Evolutionary conservation across 345 rosid species (phyloP), one percentile per base, ranked within the genome.

Genomic region (Psidium friedrichsthalianum): DNA sequence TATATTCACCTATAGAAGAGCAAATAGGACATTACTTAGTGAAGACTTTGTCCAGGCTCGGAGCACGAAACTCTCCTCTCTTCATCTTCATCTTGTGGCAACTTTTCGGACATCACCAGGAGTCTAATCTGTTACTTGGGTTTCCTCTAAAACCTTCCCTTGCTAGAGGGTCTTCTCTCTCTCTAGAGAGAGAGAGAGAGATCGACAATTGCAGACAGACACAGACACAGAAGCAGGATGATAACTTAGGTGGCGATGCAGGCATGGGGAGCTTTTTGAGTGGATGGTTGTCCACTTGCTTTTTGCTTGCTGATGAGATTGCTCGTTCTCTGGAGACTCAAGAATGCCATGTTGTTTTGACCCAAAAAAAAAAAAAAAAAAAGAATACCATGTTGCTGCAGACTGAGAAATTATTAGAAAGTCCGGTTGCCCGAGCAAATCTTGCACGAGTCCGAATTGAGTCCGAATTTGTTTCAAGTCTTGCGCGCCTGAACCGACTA

Each of bases 251-350:
- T 82, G 85, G 85, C 53, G 12, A 21, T 12, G 5, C n/a, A 44
- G 21, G 49, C 47, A 11, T 82, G 87, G 87, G 61, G 16, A 25
- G 44, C 74, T 52, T 14, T 86, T 14, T 86, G 8, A 64, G 51
- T 18, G 69, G 20, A 14, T 82, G 87, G 82, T 51, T 86, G 61
- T 82, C 87, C 27, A 10, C 82, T 22, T 86, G 85, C 84, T 54
- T 61, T 52, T 32, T 52, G n/a, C 12, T 36, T 36, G 87, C 87
- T 8, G 82, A 61, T 86, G 82, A 82, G 20, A 82, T 82, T 64
- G 87, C 69, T 61, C 82, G 51, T 18, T 59, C 82, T 58, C n/a
- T 86, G 21, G 82, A 59, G 27, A 29, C 6, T 6, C 64, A 59
- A 61, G 55, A 58, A 69, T 69, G 16, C 83, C 56, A 51, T 82